Evolutionary conservation across 192 early-diverging fungal genomes (phyloP), one percentile per base, ranked within the genome.

Genomic region (Coemansia sp.): DNA sequence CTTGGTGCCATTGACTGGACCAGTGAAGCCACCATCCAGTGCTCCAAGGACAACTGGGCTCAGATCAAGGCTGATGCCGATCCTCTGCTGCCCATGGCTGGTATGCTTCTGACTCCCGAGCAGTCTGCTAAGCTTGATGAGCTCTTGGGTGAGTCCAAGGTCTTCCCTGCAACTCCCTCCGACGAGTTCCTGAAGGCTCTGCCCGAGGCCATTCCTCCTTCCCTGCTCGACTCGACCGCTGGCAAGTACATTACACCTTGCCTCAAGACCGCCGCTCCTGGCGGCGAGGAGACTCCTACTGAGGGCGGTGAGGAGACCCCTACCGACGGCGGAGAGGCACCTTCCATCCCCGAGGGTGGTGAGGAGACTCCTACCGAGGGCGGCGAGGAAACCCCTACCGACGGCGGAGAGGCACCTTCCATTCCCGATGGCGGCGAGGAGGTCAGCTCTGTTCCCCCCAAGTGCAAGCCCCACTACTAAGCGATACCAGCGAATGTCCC

Each of bases 1-100:
- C 50, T 78, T 28, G 82, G 69, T 41, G 67, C 60, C 34, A 74
- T 83, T 57, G 82, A 85, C 68, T 67, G 70, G 70, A 67, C 62
- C 62, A 56, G 67, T 51, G 67, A 58, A 27, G 72, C 56, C 19
- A 71, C 79, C 64, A 68, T 80, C 27, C 64, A 75, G 23, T 69
- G 70, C 65, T 62, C 68, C 64, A 64, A 81, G 68, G 60, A 59
- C 23, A 81, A 85, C 67, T 68, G 82, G 69, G 21, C 62, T 55
- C 69, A 73, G 60, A 65, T 67, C 71, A 69, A 60, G 69, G 71
- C 74, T 52, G 32, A 57, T 14, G 51, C 78, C 19, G 54, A 75
- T 41, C 81, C 78, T 2, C 41, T 78, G 63, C 49, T 78, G 41
- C 63, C 63, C 53, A 56, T 59, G 62, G 76, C 76, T 25, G 14